These are phyloP conservation scores for Ochromonas danica DNA, from an alignment of 108 stramenopile species.

Conservation along the genomic window DNA sequence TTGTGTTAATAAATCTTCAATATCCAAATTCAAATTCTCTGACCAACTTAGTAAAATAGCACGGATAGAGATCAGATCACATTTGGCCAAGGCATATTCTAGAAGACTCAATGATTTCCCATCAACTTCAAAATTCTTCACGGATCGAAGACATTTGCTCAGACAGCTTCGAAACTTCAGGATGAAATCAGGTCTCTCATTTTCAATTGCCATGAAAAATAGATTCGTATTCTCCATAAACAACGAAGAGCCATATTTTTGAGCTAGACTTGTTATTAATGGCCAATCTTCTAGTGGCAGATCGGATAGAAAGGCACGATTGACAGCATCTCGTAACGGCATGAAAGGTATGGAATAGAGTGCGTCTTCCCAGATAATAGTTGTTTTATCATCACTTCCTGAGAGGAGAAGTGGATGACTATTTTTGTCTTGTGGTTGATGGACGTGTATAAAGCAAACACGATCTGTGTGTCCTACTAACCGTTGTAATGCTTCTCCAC, in stretches of 20 bases:
- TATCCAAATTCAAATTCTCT: background rate
- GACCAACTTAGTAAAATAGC: background rate
- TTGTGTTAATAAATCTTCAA: background rate
- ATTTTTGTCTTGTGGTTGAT: background rate
- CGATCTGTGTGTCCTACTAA: slow-evolving; percentile 28
- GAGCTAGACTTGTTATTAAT: background rate
- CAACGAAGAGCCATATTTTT: background rate
- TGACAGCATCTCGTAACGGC: slow-evolving; percentile 17
- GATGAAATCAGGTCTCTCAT: slow-evolving; percentile 12
- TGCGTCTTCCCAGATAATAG: slow-evolving; percentile 24
- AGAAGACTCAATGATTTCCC: background rate
- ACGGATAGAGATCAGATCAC: background rate
- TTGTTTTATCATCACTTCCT: slow-evolving; percentile 26
- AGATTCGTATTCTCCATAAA: slow-evolving; percentile 7
- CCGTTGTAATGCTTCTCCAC: background rate
- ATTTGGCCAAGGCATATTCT: background rate
- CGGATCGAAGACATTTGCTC: background rate
- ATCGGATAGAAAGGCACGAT: slow-evolving; percentile 17
- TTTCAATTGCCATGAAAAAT: background rate
- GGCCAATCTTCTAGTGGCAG: slow-evolving; percentile 24
- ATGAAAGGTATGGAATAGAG: slow-evolving; percentile 3
- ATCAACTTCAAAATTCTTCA: background rate
- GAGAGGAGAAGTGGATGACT: slow-evolving; percentile 23
- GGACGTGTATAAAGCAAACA: background rate
- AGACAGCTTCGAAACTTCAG: background rate